phyloP scores from a whole-genome alignment of 1,284 basidiomycete species.

The Psilocybe mexicana region DNA sequence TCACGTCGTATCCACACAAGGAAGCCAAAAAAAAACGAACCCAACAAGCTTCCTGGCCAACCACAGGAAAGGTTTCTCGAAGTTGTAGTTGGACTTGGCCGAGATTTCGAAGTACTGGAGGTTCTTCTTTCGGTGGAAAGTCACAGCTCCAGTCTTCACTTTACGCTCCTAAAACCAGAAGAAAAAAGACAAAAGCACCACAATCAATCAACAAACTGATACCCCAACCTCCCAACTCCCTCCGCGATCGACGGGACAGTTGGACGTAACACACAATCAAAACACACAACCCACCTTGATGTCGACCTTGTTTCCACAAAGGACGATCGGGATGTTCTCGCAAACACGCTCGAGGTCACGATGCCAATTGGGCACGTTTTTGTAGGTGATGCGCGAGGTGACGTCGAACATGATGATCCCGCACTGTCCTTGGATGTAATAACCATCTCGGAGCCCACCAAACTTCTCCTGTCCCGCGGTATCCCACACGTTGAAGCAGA shows the following conservation, averaged over 20 bases:
- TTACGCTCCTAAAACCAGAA: constrained; percentile 82
- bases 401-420: constrained; percentile 99
- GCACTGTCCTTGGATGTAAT: constrained; percentile 99
- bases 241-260: background rate
- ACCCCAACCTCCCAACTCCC: background rate
- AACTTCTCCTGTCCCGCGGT: constrained; percentile 99
- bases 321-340: constrained; percentile 98
- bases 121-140: constrained; percentile 99
- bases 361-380: constrained; percentile 99
- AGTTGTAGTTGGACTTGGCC: constrained; percentile 99
- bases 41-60: constrained; percentile 97
- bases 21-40: constrained; percentile 45
- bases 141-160: constrained; percentile 98
- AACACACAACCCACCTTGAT: constrained; percentile 77
- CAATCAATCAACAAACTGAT: background rate
- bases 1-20: background rate
- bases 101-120: constrained; percentile 99
- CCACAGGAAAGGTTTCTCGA: constrained; percentile 99
- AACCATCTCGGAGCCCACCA: constrained; percentile 95
- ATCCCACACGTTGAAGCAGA: constrained; percentile 99
- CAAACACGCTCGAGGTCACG: constrained; percentile 99
- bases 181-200: background rate
- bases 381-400: constrained; percentile 99
- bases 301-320: constrained; percentile 99
- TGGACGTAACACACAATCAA: too few species aligned